Base-by-base conservation (phyloP, 2,329 filamentous ascomycete species). In the Amylocarpus encephaloides region DNA sequence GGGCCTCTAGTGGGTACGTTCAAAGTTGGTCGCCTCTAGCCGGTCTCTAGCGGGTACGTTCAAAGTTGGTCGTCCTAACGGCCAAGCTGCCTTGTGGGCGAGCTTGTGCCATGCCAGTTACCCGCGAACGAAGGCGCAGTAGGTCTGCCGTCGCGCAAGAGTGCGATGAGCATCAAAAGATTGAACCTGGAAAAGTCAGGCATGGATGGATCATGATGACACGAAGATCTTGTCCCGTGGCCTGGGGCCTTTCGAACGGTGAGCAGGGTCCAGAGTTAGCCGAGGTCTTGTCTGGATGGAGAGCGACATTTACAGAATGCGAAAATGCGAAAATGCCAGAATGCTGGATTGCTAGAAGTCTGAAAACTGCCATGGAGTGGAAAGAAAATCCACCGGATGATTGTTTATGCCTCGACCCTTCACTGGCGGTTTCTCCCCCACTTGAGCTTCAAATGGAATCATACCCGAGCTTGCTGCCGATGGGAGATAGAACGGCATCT, bases 91-190 rank as follows among this genome's bases (percentile, higher is more conserved):
- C 48, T 41, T 39, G 42, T 46, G 34, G 41, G 34, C 33, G 22
- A 26, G 22, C 22, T 26, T 26, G 42, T 43, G 16, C 13, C 38
- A 48, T 44, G 43, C 43, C 41, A 9, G 18, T 40, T 40, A 47
- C 43, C 51, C 47, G 47, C 30, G 38, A 43, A 22, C 9, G 36
- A 42, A 40, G 18, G 35, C 35, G 15, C 13, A 10, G 15, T 11
- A 10, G 45, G 47, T 54, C 45, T 49, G 40, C 47, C 43, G 49
- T 49, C 49, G 50, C 39, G 53, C 47, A 52, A 52, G 43, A 18
- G 6, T 50, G 46, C 53, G 53, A 55, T 33, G 32, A 52, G 53
- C 53, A 43, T 38, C 53, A 52, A 50, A 52, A 48, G 30, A 48
- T 42, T 10, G n/a, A 22, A 36, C 34, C 34, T 16, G 12, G 34